Evolutionary conservation across 2,329 filamentous ascomycete species (phyloP).

Genomic region (Fusarium sp.): DNA sequence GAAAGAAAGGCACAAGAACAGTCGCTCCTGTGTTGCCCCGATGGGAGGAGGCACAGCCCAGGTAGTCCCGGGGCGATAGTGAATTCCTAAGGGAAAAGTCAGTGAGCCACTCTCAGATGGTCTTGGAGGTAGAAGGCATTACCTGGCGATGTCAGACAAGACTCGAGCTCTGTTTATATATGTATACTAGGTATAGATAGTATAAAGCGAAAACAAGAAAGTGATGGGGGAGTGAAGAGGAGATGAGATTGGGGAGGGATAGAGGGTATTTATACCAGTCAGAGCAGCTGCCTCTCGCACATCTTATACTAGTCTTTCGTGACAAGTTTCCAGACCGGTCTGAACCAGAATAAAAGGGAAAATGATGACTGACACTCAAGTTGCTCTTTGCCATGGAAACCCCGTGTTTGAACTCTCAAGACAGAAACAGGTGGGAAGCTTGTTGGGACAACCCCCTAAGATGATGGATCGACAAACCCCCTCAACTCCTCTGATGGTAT

Average conservation of each 20-base stretch:
- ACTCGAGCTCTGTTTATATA: neutral
- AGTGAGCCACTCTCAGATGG: neutral
- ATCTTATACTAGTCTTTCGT: neutral
- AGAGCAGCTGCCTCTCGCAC: neutral
- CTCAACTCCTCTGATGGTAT: neutral
- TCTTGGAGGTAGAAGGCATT: neutral
- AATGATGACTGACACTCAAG: neutral
- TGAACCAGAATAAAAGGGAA: neutral
- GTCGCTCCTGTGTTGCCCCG: neutral
- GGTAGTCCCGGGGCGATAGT: too few species aligned
- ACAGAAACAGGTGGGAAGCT: neutral
- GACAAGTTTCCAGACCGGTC: neutral
- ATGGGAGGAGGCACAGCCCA: too few species aligned
- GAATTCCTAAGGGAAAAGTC: neutral
- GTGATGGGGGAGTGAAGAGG: neutral
- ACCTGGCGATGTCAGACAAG: neutral
- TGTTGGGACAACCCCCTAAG: neutral
- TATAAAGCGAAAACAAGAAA: neutral
- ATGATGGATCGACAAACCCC: neutral
- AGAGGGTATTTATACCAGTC: neutral
- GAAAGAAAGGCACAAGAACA: neutral
- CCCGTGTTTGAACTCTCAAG: neutral
- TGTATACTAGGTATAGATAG: neutral
- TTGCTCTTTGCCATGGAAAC: neutral
- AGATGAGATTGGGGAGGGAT: neutral